A percentile compares a stretch with the other conserved stretches of the same genome.
Evolutionary conservation across 2,329 filamentous ascomycete species (phyloP).

Genomic region (Sporothrix brasiliensis): DNA sequence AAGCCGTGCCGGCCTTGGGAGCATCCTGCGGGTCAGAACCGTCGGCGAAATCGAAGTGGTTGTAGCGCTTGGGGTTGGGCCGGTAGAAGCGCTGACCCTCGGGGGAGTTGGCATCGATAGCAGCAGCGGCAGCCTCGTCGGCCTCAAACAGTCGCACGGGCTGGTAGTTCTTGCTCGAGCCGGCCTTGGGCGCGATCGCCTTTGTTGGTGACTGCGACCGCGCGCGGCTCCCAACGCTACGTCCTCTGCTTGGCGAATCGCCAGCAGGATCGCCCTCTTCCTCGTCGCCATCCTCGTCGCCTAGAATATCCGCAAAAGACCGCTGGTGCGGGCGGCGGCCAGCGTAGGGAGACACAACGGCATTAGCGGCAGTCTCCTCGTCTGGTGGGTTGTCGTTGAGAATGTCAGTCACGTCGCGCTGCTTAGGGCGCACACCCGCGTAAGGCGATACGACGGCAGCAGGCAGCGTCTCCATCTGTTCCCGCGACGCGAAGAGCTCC

Average conservation of each 20-base stretch:
- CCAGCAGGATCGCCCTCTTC: conserved; percentile 26
- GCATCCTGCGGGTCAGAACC: conserved; percentile 58
- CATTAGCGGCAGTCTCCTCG: conserved; percentile 43
- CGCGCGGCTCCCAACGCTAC: conserved; percentile 45
- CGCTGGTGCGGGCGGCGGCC: conserved; percentile 64
- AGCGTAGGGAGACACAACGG: conserved; percentile 51
- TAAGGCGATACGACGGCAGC: conserved; percentile 61
- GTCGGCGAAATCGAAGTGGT: conserved; percentile 82
- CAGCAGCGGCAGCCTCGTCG: conserved; percentile 40
- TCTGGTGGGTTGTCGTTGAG: conserved; percentile 57
- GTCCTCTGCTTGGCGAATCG: conserved; percentile 23
- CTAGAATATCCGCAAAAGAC: conserved; percentile 70
- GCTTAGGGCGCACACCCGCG: conserved; percentile 60
- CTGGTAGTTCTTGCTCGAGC: conserved; percentile 63
- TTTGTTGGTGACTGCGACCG: conserved; percentile 50
- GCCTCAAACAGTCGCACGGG: conserved; percentile 65
- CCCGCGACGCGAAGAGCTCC: conserved; percentile 71
- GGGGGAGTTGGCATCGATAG: conserved; percentile 44
- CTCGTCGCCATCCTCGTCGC: conserved; percentile 50
- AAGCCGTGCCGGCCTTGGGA: conserved; percentile 47
- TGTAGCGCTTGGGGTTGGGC: conserved; percentile 76
- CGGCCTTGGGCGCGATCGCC: conserved; percentile 54
- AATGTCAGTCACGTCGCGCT: conserved; percentile 76
- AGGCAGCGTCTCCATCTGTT: conserved; percentile 51
- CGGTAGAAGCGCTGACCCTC: conserved; percentile 55